A percentile compares a stretch with the other conserved stretches of the same genome.
These are phyloP conservation scores for Hirschioporus abietinus DNA, from an alignment of 768 basidiomycete genomes.

Conservation along the genomic window DNA sequence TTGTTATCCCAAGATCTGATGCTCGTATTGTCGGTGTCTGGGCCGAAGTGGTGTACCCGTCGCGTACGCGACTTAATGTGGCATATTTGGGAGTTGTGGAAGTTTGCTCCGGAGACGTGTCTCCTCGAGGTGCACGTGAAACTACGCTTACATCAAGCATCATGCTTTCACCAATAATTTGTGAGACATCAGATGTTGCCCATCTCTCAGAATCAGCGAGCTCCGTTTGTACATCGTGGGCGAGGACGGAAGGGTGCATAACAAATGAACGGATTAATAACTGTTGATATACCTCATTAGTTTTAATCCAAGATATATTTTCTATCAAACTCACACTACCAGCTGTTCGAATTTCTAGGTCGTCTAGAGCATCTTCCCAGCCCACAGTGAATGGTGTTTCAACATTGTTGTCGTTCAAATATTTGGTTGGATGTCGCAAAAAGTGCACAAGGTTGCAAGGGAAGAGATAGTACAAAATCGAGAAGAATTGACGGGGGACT, in stretches of 20 bases:
- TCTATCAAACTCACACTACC: slow-evolving; percentile 54
- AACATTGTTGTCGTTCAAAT: slow-evolving; percentile 47
- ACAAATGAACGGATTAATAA: slow-evolving; percentile 63
- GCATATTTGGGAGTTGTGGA: slow-evolving; percentile 1
- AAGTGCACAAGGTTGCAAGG: slow-evolving; percentile 86
- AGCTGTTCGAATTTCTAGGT: slow-evolving; percentile 56
- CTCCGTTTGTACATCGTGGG: slow-evolving; percentile 59
- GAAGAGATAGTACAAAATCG: slow-evolving; percentile 82
- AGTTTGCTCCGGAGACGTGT: slow-evolving; percentile 1
- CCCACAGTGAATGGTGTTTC: slow-evolving; percentile 58
- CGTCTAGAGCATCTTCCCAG: slow-evolving; percentile 69
- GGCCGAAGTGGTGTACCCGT: background rate
- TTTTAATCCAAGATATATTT: background rate
- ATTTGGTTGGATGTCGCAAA: slow-evolving; percentile 59
- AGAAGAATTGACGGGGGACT: slow-evolving; percentile 63
- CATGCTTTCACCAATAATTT: slow-evolving; percentile 60
- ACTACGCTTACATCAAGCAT: slow-evolving; percentile 63
- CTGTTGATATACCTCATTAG: slow-evolving; percentile 29
- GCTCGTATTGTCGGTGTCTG: background rate
- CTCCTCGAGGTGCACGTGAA: slow-evolving; percentile 30
- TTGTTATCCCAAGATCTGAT: slow-evolving; percentile 5
- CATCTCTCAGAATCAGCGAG: slow-evolving; percentile 61
- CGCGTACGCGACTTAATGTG: background rate
- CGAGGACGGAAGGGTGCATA: slow-evolving; percentile 69
- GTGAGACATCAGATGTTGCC: slow-evolving; percentile 54